Evolutionary conservation across 331 rosid genomes (phyloP), one percentile per base, ranked within the genome.

Genomic region (Rosa hybrid): DNA sequence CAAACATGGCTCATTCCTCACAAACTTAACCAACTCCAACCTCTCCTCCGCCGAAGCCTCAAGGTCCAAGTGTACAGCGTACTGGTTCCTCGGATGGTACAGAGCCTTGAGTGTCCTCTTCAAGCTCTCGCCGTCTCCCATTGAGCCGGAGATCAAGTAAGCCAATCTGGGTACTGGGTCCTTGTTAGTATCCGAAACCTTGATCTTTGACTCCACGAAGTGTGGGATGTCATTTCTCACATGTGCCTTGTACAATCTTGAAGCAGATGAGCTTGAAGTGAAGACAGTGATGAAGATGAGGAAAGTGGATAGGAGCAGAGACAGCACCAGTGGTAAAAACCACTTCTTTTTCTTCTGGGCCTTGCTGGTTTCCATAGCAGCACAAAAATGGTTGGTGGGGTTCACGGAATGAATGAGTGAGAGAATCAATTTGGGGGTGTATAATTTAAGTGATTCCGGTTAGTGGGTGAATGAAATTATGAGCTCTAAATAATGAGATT

Each of bases 81-180:
- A 95, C 41, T 91, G 94, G 53, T 95, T 95, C 64, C 99, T 80
- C 0, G 99, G 99, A 81, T 95, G 99, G 80, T 93, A 93, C 77
- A 95, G 88, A 27, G 92, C 99, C 82, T 90, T 91, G 6, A 95
- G 87, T 20, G 98, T 91, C 49, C 99, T 88, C 89, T 93, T 95
- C 83, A 95, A 83, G 85, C 89, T 93, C 38, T 85, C 84, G 1
- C 97, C 90, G 60, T 95, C 99, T 4, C 99, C 99, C 72, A 75
- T 64, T 63, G 99, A 95, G 21, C 99, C 99, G 0, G 98, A 93
- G 89, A 95, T 93, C 94, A 93, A 86, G 88, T 95, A 95, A 2
- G 99, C 99, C 79, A 95, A 83, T 78, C 97, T 90, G 4, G 99
- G 99, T 13, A 92, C 81, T 1, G 94, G 83, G 83, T 83, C 81